Evolutionary conservation across 169 alveolate species (phyloP).

Genomic region (Nephromyces sp.): DNA sequence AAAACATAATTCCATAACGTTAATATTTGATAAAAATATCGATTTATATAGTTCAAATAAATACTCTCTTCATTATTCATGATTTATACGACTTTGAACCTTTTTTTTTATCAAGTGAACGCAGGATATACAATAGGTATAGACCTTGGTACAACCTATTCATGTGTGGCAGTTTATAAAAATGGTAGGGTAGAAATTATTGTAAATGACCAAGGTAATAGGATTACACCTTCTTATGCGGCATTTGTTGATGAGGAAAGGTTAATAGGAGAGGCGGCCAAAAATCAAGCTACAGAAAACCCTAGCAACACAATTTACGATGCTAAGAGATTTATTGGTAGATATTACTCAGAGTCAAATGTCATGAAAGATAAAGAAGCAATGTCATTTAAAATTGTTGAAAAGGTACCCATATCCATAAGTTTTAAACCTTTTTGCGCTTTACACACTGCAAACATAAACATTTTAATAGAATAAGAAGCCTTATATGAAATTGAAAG

Average conservation of each 20-base stretch:
- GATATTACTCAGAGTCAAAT: slow-evolving; percentile 87
- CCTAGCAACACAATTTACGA: slow-evolving; percentile 93
- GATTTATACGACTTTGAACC: too few species aligned
- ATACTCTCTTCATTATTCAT: too few species aligned
- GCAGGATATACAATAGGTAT: too few species aligned
- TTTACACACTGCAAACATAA: too few species aligned
- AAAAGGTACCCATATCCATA: too few species aligned
- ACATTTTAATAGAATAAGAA: background rate
- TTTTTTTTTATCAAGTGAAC: too few species aligned
- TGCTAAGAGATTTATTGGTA: slow-evolving; percentile 95
- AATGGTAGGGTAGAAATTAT: slow-evolving; percentile 95
- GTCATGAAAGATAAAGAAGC: slow-evolving; percentile 88
- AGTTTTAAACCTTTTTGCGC: too few species aligned
- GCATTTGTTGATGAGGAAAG: slow-evolving; percentile 92
- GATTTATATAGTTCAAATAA: too few species aligned
- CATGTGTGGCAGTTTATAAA: slow-evolving; percentile 94
- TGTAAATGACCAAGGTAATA: slow-evolving; percentile 86
- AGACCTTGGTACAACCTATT: slow-evolving; percentile 95
- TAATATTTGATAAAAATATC: too few species aligned
- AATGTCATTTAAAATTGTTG: slow-evolving; percentile 87
- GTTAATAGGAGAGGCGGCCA: slow-evolving; percentile 94
- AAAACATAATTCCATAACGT: too few species aligned
- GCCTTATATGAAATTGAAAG: background rate
- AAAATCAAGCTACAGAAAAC: slow-evolving; percentile 90
- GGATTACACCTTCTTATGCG: slow-evolving; percentile 95